Conservation (phyloP, 2,329 filamentous ascomycete species). For the Akanthomyces lecanii region DNA sequence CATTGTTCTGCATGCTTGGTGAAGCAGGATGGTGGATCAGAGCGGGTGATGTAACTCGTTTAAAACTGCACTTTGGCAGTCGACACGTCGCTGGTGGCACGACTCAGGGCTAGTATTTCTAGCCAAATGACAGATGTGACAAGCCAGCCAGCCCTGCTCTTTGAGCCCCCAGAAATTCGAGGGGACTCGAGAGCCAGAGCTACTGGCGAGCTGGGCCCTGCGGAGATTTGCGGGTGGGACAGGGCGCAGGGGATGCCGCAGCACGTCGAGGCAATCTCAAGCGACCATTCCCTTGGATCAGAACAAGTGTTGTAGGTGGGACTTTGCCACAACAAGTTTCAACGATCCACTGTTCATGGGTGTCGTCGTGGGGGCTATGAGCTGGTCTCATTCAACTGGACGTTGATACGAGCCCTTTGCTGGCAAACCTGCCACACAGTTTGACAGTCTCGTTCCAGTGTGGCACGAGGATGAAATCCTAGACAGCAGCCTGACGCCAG, state of each 20-base stretch:
- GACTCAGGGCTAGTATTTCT: slow-evolving; percentile 5
- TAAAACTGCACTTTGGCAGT: slow-evolving; percentile 11
- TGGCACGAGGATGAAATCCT: not conserved
- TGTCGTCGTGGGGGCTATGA: slow-evolving; percentile 13
- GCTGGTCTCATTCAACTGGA: slow-evolving; percentile 14
- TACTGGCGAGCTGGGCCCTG: slow-evolving; percentile 6
- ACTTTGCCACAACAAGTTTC: slow-evolving; percentile 13
- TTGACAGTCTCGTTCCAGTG: not conserved
- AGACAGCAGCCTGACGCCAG: not conserved
- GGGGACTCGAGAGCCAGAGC: not conserved
- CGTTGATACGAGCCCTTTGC: slow-evolving; percentile 12
- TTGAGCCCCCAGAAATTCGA: not conserved
- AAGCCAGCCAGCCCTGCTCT: slow-evolving; percentile 7
- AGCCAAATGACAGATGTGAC: slow-evolving; percentile 8
- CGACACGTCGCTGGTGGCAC: slow-evolving; percentile 7
- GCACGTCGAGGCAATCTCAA: slow-evolving; percentile 15
- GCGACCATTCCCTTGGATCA: slow-evolving; percentile 17
- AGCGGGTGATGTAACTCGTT: slow-evolving; percentile 12
- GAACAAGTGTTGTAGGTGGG: slow-evolving; percentile 13
- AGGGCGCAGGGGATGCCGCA: slow-evolving; percentile 6
- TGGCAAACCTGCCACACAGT: slow-evolving; percentile 1
- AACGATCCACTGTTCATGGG: slow-evolving; percentile 13
- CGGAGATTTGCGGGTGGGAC: slow-evolving; percentile 18
- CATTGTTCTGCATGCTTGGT: slow-evolving; percentile 11
- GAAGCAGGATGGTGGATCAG: slow-evolving; percentile 14